These are phyloP conservation scores for Yarrowia hollandica DNA, from an alignment of 805 yeast species.

Conservation along the genomic window DNA sequence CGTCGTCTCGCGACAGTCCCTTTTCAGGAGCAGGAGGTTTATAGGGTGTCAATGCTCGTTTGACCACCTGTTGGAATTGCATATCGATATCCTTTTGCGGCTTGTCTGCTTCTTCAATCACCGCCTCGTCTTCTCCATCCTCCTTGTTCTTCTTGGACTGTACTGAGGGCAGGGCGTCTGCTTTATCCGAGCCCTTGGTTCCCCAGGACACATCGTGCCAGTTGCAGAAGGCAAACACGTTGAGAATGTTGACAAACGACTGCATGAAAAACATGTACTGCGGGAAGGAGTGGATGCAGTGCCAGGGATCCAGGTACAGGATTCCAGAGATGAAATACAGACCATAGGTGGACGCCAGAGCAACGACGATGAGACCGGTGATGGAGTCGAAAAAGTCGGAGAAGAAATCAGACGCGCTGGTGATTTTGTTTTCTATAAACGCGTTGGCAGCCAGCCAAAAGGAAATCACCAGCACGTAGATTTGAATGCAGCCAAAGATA, in stretches of 20 bases:
- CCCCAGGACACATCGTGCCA: slow-evolving; percentile 76
- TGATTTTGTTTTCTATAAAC: slow-evolving; percentile 42
- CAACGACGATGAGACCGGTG: slow-evolving; percentile 58
- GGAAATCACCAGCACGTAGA: slow-evolving; percentile 59
- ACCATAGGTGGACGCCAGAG: slow-evolving; percentile 61
- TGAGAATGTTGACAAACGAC: slow-evolving; percentile 49
- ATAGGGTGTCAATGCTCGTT: slow-evolving; percentile 55
- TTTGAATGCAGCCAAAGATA: slow-evolving; percentile 61
- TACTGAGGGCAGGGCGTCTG: slow-evolving; percentile 56
- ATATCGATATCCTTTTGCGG: slow-evolving; percentile 55
- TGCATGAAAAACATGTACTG: slow-evolving; percentile 44
- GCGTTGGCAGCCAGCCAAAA: slow-evolving; percentile 59
- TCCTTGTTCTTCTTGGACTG: slow-evolving; percentile 50
- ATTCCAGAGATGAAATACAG: slow-evolving; percentile 60
- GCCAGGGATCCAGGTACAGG: slow-evolving; percentile 67
- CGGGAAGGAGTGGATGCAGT: slow-evolving; percentile 55
- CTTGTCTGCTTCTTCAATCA: slow-evolving; percentile 52
- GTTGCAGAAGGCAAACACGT: slow-evolving; percentile 68
- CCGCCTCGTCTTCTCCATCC: slow-evolving; percentile 49
- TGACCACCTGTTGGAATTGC: slow-evolving; percentile 49
- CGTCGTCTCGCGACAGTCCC: slow-evolving; percentile 40
- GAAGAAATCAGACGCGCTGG: slow-evolving; percentile 38
- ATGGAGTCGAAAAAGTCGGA: slow-evolving; percentile 45
- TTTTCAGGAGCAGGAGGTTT: slow-evolving; percentile 42
- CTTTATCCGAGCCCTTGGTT: slow-evolving; percentile 62